Conservation (phyloP, 371 early-diverging fungal genomes). For the Smittium culicis region DNA sequence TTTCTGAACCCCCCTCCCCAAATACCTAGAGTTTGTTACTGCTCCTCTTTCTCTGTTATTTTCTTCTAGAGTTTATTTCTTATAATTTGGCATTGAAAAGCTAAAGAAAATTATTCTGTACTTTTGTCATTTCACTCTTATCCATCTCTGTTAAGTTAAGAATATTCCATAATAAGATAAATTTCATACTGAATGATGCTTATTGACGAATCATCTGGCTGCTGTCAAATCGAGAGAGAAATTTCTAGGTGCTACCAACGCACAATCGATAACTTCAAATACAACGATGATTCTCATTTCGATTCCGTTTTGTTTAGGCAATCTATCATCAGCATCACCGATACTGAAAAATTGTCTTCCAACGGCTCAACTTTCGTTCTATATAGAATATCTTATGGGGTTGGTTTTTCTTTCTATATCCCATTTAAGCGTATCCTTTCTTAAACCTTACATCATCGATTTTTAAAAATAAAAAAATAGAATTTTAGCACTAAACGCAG, state of each 20-base stretch:
- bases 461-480: conserved; percentile 18
- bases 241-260: neutral
- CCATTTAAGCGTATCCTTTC: neutral
- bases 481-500: conserved; percentile 52
- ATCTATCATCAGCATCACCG: neutral
- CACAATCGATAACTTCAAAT: neutral
- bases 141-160: too few relatives aligned
- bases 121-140: too few relatives aligned
- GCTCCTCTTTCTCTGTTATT: too few relatives aligned
- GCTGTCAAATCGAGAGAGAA: neutral
- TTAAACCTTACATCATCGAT: neutral
- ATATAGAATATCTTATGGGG: neutral
- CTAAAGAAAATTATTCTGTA: too few relatives aligned
- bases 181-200: neutral
- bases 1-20: too few relatives aligned
- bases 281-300: neutral
- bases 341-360: neutral
- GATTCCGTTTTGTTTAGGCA: neutral
- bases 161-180: too few relatives aligned
- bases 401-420: neutral
- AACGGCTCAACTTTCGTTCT: neutral
- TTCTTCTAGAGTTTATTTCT: too few relatives aligned
- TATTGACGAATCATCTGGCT: neutral
- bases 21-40: too few relatives aligned
- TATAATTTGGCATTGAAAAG: too few relatives aligned